Conservation (phyloP, 768 basidiomycete genomes). For the Filobasidium wieringae region DNA sequence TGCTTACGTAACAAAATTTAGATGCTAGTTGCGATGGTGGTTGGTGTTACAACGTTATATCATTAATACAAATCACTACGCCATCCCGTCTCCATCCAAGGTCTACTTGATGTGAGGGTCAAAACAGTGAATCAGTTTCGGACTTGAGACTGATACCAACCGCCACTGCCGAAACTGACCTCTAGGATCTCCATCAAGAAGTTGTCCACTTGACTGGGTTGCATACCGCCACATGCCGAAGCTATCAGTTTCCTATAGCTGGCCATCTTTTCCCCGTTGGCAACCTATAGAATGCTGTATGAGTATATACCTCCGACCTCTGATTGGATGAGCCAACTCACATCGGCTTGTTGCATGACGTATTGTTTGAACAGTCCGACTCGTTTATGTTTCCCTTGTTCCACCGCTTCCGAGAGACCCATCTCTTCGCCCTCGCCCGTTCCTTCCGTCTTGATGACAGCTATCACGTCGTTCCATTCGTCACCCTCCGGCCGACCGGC, state of each 20-base stretch:
- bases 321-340: constrained; percentile 10
- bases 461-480: constrained; percentile 34
- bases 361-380: constrained; percentile 61
- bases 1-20: not conserved
- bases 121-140: not conserved
- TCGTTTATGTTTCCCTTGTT: constrained; percentile 55
- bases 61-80: too few relatives aligned
- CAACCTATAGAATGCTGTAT: constrained; percentile 42
- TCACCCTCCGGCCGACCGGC: constrained; percentile 44
- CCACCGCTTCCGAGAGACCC: constrained; percentile 53
- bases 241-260: constrained; percentile 82
- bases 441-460: constrained; percentile 19
- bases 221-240: constrained; percentile 76
- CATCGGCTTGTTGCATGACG: constrained; percentile 69
- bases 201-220: constrained; percentile 75
- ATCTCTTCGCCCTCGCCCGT: constrained; percentile 43
- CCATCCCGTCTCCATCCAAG: not conserved
- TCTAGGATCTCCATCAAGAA: constrained; percentile 75
- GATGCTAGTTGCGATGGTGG: too few relatives aligned
- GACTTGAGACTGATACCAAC: not conserved
- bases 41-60: too few relatives aligned
- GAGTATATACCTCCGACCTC: not conserved
- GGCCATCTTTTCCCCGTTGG: constrained; percentile 75
- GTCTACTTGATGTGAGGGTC: too few relatives aligned
- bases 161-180: constrained; percentile 26